Conservation (phyloP, 352 stramenopile species). For the Thalassiosira allenii region DNA sequence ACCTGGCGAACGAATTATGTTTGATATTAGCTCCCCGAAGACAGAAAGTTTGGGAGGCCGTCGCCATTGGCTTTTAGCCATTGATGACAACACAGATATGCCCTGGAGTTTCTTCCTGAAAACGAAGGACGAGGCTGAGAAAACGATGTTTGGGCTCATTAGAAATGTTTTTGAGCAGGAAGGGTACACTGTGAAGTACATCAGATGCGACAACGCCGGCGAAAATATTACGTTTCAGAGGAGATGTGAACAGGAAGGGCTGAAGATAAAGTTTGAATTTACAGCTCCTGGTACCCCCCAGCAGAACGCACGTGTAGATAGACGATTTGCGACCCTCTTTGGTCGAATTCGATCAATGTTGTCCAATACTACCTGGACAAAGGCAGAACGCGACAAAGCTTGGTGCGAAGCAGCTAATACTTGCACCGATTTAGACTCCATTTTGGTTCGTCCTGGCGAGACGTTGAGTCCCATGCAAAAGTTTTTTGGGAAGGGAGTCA, state of each 20-base stretch:
- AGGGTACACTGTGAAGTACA: conserved; percentile 28
- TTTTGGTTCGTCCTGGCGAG: conserved; percentile 3
- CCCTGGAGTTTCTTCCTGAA: conserved; percentile 39
- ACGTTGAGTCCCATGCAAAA: conserved; percentile 13
- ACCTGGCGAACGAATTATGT: conserved; percentile 43
- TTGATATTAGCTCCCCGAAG: conserved; percentile 43
- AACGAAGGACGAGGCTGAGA: conserved; percentile 21
- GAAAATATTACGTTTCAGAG: conserved; percentile 47
- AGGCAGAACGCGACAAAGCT: background rate
- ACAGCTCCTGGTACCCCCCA: conserved; percentile 62
- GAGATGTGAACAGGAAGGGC: conserved; percentile 13
- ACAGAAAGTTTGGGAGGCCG: conserved; percentile 18
- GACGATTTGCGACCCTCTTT: conserved; percentile 48
- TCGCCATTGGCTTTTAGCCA: conserved; percentile 25
- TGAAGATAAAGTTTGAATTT: conserved; percentile 54
- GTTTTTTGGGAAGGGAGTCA: conserved; percentile 40
- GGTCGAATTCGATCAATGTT: conserved; percentile 21
- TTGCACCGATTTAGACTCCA: conserved; percentile 9
- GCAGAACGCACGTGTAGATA: conserved; percentile 59
- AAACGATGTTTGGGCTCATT: conserved; percentile 10
- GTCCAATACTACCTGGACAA: background rate
- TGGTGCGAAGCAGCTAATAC: conserved; percentile 30
- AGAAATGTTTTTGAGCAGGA: conserved; percentile 23
- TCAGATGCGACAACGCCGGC: conserved; percentile 63
- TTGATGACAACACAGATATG: conserved; percentile 44